Evolutionary conservation across 2,329 filamentous ascomycete genomes (phyloP).

Genomic region (Blastomyces gilchristii): DNA sequence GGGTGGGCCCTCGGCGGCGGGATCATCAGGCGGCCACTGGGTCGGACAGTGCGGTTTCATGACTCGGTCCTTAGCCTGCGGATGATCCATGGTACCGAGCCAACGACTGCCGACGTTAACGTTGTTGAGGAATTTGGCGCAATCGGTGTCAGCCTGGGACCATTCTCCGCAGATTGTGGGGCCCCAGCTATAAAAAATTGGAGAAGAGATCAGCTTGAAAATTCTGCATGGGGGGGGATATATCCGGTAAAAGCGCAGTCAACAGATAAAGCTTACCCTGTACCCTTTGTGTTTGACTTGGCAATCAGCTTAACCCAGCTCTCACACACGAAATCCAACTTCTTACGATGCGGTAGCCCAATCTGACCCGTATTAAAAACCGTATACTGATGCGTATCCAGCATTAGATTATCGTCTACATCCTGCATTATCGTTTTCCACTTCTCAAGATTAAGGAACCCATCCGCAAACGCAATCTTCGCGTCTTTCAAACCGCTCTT

Average conservation of each 20-base stretch:
- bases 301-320: conserved; percentile 68
- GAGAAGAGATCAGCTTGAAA: conserved; percentile 7
- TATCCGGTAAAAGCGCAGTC: neutral
- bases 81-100: conserved; percentile 68
- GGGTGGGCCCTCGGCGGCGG: conserved; percentile 20
- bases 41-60: conserved; percentile 65
- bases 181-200: conserved; percentile 50
- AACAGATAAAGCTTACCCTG: conserved; percentile 43
- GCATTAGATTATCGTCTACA: conserved; percentile 57
- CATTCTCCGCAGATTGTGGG: conserved; percentile 94
- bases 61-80: conserved; percentile 44
- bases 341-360: conserved; percentile 66
- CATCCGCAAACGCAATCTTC: conserved; percentile 80
- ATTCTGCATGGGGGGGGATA: neutral
- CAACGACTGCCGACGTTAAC: conserved; percentile 80
- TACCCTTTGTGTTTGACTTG: conserved; percentile 58
- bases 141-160: conserved; percentile 96
- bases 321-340: conserved; percentile 76
- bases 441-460: conserved; percentile 80
- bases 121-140: conserved; percentile 76
- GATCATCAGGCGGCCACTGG: conserved; percentile 35
- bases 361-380: conserved; percentile 93
- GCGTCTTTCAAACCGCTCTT: conserved; percentile 58
- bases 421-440: conserved; percentile 77
- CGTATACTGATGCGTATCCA: conserved; percentile 98